phyloP scores from a whole-genome alignment of 2,329 filamentous ascomycete species.

The Phialophora expanda region DNA sequence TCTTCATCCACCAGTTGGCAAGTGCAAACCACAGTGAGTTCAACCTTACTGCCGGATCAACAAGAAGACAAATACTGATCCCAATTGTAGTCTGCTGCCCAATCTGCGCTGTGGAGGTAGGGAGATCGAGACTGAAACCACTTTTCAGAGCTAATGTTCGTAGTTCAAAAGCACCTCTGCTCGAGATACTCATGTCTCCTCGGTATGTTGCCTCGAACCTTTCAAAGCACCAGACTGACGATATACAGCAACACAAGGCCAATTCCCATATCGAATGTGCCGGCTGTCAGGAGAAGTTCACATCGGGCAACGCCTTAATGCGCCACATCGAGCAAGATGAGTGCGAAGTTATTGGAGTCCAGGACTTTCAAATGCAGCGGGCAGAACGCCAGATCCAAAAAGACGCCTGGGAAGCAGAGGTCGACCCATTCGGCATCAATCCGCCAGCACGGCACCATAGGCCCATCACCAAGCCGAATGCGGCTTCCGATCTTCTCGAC shows the following conservation, averaged over 20 bases:
- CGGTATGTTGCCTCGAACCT: slow-evolving; percentile 48
- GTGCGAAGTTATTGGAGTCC: slow-evolving; percentile 52
- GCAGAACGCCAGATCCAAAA: slow-evolving; percentile 57
- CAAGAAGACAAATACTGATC: slow-evolving; percentile 12
- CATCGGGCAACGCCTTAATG: slow-evolving; percentile 56
- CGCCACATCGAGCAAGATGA: slow-evolving; percentile 60
- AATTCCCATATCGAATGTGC: slow-evolving; percentile 55
- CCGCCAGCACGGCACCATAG: slow-evolving; percentile 2
- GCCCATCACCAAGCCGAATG: slow-evolving; percentile 6
- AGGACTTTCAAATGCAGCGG: slow-evolving; percentile 56
- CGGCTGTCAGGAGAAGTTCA: slow-evolving; percentile 55
- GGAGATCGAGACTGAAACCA: not conserved
- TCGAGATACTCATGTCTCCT: slow-evolving; percentile 57
- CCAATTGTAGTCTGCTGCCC: slow-evolving; percentile 54
- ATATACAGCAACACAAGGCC: slow-evolving; percentile 50
- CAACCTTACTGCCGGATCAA: not conserved
- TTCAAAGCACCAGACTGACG: slow-evolving; percentile 10
- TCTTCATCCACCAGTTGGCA: slow-evolving; percentile 57
- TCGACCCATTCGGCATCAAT: slow-evolving; percentile 16
- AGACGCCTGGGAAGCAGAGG: slow-evolving; percentile 38
- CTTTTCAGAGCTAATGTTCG: slow-evolving; percentile 10
- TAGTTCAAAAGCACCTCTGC: slow-evolving; percentile 59
- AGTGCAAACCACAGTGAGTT: slow-evolving; percentile 51
- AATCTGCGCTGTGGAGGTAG: slow-evolving; percentile 58
- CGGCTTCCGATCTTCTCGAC: slow-evolving; percentile 12